These are phyloP conservation scores for Patellifolia procumbens DNA, from an alignment of 179 eudicot genomes.

Conservation along the genomic window DNA sequence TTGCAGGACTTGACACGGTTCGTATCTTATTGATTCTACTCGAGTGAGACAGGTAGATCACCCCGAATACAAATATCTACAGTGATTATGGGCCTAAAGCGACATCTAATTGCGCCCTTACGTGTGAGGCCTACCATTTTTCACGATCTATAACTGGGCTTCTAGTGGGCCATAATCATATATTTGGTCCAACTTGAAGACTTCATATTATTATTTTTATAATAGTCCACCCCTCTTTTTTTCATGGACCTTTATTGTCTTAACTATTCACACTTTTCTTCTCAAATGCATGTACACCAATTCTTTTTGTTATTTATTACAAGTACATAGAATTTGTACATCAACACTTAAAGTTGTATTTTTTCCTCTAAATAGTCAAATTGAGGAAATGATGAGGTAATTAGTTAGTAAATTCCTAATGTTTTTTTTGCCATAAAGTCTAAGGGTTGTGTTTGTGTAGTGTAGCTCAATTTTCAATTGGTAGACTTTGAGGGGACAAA, in stretches of 20 bases:
- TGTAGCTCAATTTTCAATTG: too few relatives aligned
- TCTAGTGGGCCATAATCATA: not conserved
- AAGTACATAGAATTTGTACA: not conserved
- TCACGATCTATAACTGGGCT: not conserved
- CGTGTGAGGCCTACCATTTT: slow-evolving; percentile 17
- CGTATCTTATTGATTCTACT: too few relatives aligned
- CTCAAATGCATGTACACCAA: not conserved
- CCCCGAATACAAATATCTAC: too few relatives aligned
- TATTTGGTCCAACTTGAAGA: not conserved
- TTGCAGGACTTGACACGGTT: too few relatives aligned
- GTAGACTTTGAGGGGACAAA: too few relatives aligned
- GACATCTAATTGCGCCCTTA: too few relatives aligned
- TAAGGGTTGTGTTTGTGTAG: too few relatives aligned
- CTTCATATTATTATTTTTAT: not conserved
- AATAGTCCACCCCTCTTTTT: not conserved
- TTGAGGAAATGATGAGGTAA: not conserved
- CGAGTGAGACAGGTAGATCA: too few relatives aligned
- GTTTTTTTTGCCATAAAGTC: not conserved
- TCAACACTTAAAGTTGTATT: not conserved
- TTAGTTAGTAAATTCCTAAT: not conserved
- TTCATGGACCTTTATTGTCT: not conserved
- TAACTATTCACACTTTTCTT: not conserved
- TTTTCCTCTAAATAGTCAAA: not conserved
- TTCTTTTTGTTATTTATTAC: not conserved
- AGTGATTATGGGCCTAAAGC: too few relatives aligned